phyloP scores from a whole-genome alignment of 192 early-diverging fungal genomes.

The Coemansia erecta region DNA sequence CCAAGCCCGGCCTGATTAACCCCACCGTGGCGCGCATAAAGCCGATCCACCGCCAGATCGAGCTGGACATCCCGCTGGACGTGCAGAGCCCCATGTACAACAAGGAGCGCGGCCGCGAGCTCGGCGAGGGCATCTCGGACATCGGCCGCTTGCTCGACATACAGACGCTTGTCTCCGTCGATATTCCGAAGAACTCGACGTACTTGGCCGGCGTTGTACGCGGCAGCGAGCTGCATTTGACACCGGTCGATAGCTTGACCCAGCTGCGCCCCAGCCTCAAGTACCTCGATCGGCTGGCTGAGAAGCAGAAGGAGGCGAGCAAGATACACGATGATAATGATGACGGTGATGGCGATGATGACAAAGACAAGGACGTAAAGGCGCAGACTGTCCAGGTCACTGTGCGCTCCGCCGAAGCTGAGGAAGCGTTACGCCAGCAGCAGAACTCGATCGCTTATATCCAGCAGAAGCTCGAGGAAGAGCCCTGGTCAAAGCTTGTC shows the following conservation, averaged over 20 bases:
- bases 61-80: constrained; percentile 81
- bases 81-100: constrained; percentile 73
- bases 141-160: constrained; percentile 74
- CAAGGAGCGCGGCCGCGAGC: constrained; percentile 69
- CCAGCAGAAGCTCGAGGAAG: constrained; percentile 66
- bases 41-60: constrained; percentile 75
- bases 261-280: constrained; percentile 87
- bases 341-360: constrained; percentile 61
- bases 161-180: constrained; percentile 72
- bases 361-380: constrained; percentile 48
- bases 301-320: constrained; percentile 65
- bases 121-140: constrained; percentile 75
- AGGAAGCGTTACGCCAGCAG: constrained; percentile 59
- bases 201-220: constrained; percentile 82
- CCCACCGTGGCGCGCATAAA: constrained; percentile 76
- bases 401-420: constrained; percentile 61
- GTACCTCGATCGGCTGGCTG: constrained; percentile 87
- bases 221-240: constrained; percentile 85
- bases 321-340: constrained; percentile 71
- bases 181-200: constrained; percentile 73
- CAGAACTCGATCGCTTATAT: constrained; percentile 56
- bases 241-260: constrained; percentile 66
- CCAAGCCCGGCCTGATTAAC: constrained; percentile 38
- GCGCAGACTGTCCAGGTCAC: constrained; percentile 53
- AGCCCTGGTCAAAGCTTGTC: constrained; percentile 66